Percentiles rank a stretch among this genome's conserved stretches.
phyloP scores from a whole-genome alignment of 2,329 filamentous ascomycete genomes.

The Apiospora rasikravindrae region DNA sequence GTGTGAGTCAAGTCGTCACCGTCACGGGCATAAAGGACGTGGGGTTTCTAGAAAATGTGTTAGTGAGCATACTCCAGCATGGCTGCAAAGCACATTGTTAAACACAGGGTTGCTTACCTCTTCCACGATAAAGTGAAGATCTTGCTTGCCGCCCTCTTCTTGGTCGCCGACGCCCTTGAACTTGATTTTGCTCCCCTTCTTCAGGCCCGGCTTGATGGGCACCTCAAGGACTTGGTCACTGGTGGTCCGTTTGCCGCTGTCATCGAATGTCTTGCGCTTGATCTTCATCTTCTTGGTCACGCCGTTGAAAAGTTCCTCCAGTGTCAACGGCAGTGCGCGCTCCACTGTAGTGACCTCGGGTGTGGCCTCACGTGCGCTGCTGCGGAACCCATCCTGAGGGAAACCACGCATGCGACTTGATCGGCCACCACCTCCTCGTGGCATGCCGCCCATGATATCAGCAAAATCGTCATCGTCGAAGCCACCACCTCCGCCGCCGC shows the following conservation, averaged over 20 bases:
- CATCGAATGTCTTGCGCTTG: slow-evolving; percentile 93
- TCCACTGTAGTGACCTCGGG: slow-evolving; percentile 93
- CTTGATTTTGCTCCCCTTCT: slow-evolving; percentile 98
- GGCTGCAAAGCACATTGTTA: neutral
- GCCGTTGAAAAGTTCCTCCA: slow-evolving; percentile 89
- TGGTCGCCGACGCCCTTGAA: slow-evolving; percentile 98
- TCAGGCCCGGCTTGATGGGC: slow-evolving; percentile 92
- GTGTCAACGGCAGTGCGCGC: slow-evolving; percentile 75
- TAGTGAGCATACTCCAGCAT: neutral
- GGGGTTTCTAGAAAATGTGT: slow-evolving; percentile 70
- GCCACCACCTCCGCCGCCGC: slow-evolving; percentile 41
- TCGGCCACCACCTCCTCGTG: slow-evolving; percentile 32
- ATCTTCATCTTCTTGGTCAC: slow-evolving; percentile 98
- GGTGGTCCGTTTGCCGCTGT: slow-evolving; percentile 80
- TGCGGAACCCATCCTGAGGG: slow-evolving; percentile 28
- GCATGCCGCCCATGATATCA: slow-evolving; percentile 50
- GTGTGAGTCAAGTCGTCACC: slow-evolving; percentile 84
- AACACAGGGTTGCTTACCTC: slow-evolving; percentile 74
- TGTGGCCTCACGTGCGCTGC: slow-evolving; percentile 57
- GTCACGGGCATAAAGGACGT: slow-evolving; percentile 82
- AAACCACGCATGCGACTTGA: slow-evolving; percentile 45
- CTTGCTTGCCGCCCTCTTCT: slow-evolving; percentile 93
- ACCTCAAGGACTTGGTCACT: slow-evolving; percentile 93
- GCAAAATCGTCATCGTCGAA: slow-evolving; percentile 17
- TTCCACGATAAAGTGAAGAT: slow-evolving; percentile 91